Base-by-base conservation (phyloP, 1,284 basidiomycete species). In the Phellopilus nigrolimitatus region DNA sequence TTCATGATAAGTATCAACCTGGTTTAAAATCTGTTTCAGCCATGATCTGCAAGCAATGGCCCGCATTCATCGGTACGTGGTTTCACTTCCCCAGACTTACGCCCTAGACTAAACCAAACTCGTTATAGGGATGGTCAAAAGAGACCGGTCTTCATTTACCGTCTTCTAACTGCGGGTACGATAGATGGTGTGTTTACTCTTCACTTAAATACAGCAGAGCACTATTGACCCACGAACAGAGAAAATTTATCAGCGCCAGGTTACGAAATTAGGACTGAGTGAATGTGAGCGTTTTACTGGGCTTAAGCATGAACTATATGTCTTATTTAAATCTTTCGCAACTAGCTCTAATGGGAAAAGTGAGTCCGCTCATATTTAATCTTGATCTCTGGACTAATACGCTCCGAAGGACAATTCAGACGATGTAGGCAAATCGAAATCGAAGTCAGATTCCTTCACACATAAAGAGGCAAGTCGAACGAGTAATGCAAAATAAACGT, bases 21-120 rank as follows among this genome's bases (percentile, higher is more conserved):
- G 34, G 21, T 31, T 19, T 27, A 39, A 30, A 27, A 34, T 13
- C n/a, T n/a, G 31, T 21, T 30, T 40, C 44, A 90, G 88, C 59
- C 88, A 90, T 60, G 95, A 99, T 67, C 69, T 94, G 13, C 95
- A 99, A 67, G 90, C 95, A 1, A 99, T 99, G 95, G 95, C 94
- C 47, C 82, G 97, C 43, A 97, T 95, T 61, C 91, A 95, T 67
- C 80, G 91, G 91, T 92, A 56, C 55, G 74, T 62, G 21, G 24
- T 39, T 44, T 38, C 12, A 39, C 42, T 33, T 39, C 8, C 33
- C 54, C 43, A 37, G 27, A 47, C 49, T 13, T 27, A 27, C n/a
- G n/a, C 4, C 10, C 19, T 28, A 19, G 15, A 31, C 27, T 56
- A 47, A 56, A 13, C 34, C 31, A 34, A 21, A 58, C 52, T 42